These are phyloP conservation scores for Penicillium argentinense DNA, from an alignment of 495 filamentous ascomycete genomes.

Conservation along the genomic window DNA sequence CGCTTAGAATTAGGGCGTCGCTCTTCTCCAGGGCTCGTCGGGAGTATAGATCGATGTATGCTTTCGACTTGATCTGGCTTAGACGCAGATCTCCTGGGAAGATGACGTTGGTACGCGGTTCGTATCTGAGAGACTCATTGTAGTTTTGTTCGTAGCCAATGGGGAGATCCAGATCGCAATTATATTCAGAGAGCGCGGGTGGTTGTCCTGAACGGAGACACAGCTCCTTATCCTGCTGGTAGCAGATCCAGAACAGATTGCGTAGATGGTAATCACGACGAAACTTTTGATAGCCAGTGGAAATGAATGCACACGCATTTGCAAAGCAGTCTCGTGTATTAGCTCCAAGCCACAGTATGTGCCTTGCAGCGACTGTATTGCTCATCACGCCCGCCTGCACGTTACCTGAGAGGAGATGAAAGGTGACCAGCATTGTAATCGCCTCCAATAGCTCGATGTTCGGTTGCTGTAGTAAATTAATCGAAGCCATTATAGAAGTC, in stretches of 20 bases:
- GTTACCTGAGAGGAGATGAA: conserved; percentile 3
- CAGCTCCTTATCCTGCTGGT: conserved; percentile 37
- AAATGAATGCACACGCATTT: background rate
- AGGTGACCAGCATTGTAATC: conserved; percentile 2
- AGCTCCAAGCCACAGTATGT: conserved; percentile 1
- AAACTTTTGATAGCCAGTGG: background rate
- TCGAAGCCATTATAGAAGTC: conserved; percentile 5
- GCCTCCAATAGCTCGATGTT: conserved; percentile 1
- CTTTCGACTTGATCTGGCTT: conserved; percentile 36
- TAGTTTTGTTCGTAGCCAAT: conserved; percentile 12
- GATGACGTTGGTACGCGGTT: conserved; percentile 10
- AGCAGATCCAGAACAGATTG: conserved; percentile 42
- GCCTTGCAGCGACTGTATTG: conserved; percentile 2
- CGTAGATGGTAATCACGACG: conserved; percentile 20
- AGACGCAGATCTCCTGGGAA: conserved; percentile 32
- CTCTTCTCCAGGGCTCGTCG: conserved; percentile 30
- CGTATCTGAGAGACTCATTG: conserved; percentile 10
- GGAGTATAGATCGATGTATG: conserved; percentile 34
- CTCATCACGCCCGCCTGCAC: background rate
- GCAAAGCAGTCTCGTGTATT: background rate
- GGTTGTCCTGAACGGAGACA: conserved; percentile 37
- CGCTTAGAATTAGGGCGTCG: conserved; percentile 32
- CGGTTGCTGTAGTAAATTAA: conserved; percentile 2
- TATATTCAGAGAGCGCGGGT: conserved; percentile 34
- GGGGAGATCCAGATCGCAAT: conserved; percentile 41